Evolutionary conservation across 2,329 filamentous ascomycete species (phyloP), one percentile per base, ranked within the genome.

Genomic region (Phoma sp.): DNA sequence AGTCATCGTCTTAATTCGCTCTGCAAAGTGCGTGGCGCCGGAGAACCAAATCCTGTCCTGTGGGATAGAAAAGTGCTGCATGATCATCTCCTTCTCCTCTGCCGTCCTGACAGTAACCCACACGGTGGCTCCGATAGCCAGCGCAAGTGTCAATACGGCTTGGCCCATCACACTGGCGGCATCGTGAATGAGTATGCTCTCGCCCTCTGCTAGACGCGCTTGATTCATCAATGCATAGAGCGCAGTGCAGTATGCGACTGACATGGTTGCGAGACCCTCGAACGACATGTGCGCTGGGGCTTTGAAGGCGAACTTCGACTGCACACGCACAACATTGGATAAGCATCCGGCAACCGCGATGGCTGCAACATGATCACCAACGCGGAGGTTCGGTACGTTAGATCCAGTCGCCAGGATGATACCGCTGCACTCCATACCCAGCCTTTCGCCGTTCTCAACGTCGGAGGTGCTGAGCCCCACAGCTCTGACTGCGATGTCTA

Each of bases 401-500:
- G 58, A 42, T 0, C 64, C 57, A 25, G 58, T 55, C 13, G 50
- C 55, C n/a, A 45, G 37, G 3, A 60, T 52, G n/a, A 51, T 54
- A 30, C 64, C 65, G 8, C 57, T 58, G 44, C 54, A 57, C 40
- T 56, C 49, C 27, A 58, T 51, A 7, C 59, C 59, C 2, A 61
- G 1, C 4, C 8, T 39, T 5, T 18, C 22, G 4, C 7, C 10
- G 7, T 36, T 30, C n/a, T 11, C 11, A 7, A 33, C n/a, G 29
- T 45, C 41, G 4, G 22, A 22, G 5, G 41, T 9, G 23, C 13
- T 33, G 13, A 52, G 1, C 5, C 48, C 48, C 7, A 66, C 44
- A 1, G 68, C 63, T 42, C 75, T 75, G 47, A 73, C 67, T 39
- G 70, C 63, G 27, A 77, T 62, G 29, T 76, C 73, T 9, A 77